Base-by-base conservation (phyloP, 1,284 basidiomycete species). In the Irpex lacteus region DNA sequence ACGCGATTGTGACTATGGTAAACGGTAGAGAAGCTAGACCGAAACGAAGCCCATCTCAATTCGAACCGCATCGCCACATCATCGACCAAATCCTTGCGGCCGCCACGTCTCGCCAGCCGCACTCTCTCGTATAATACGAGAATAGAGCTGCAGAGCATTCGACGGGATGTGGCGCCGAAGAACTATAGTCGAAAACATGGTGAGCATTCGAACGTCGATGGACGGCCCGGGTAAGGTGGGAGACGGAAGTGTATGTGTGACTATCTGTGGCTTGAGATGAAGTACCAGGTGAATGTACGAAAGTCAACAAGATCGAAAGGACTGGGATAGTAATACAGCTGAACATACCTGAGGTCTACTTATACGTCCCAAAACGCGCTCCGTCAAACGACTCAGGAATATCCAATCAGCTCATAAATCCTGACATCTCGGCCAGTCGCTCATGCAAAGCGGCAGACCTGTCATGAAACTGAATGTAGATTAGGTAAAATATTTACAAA, bases 61-160 rank as follows among this genome's bases (percentile, higher is more conserved):
- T 26, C 26, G 26, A 26, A 26, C 26, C 2, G 26, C 26, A 26
- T 26, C 26, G 26, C 26, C 26, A 26, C 26, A 36, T 60, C 62
- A 60, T 60, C 62, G 62, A 60, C 62, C 50, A 44, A 63, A 63
- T 63, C 62, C 62, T 63, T 63, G 62, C 62, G 62, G 62, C 62
- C 58, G 62, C 62, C 62, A 63, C 62, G 58, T 63, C 62, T 60
- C 62, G 49, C 36, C 32, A 26, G 53, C 58, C 26, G 59, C 62
- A 60, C 62, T 40, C 56, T 38, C 18, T 36, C 62, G 59, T 47
- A 11, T 11, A 60, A 13, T 19, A 49, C 58, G 52, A 6, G 13
- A 44, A 9, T 11, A 44, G 40, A 40, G 62, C 47, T 60, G 52
- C 62, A 60, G 9, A 47, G 52, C 59, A 54, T 55, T 19, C 49